A percentile compares a stretch with the other conserved stretches of the same genome.
phyloP scores from a whole-genome alignment of 2,329 filamentous ascomycete genomes.

The Paramyrothecium sp. region DNA sequence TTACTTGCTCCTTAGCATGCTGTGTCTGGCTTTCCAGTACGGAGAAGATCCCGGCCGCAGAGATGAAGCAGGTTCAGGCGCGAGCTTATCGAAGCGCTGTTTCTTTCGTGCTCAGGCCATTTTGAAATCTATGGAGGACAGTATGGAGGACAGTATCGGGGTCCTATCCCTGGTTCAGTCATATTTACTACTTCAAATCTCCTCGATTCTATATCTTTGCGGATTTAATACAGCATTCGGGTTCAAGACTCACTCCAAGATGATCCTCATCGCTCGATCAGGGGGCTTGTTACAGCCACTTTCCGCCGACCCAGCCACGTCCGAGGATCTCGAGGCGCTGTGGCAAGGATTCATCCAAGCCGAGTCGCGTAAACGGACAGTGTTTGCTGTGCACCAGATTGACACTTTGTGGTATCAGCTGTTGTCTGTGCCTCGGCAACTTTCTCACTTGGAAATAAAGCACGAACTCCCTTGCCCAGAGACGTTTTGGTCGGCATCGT shows the following conservation, averaged over 20 bases:
- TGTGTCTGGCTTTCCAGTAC: constrained; percentile 36
- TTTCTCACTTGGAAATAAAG: constrained; percentile 42
- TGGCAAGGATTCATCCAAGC: constrained; percentile 34
- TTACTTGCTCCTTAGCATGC: constrained; percentile 30
- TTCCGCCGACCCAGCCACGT: constrained; percentile 14
- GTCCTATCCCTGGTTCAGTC: constrained; percentile 27
- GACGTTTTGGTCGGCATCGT: constrained; percentile 33
- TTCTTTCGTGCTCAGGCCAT: constrained; percentile 28
- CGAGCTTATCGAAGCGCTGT: constrained; percentile 26
- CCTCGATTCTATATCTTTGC: constrained; percentile 41
- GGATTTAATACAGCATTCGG: constrained; percentile 30
- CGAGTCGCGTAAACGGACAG: constrained; percentile 39
- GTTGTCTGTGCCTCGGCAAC: constrained; percentile 31
- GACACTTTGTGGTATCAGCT: constrained; percentile 43
- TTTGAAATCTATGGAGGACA: constrained; percentile 17
- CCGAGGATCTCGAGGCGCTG: constrained; percentile 32
- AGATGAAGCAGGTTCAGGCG: constrained; percentile 20
- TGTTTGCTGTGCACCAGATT: constrained; percentile 40
- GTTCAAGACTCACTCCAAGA: constrained; percentile 35
- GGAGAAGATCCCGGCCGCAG: constrained; percentile 31
- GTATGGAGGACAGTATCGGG: constrained; percentile 14
- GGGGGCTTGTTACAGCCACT: constrained; percentile 31
- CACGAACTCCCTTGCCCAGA: constrained; percentile 38
- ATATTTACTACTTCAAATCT: constrained; percentile 37
- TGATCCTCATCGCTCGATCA: constrained; percentile 31